phyloP scores from a whole-genome alignment of 1,284 basidiomycete species.

The Psilocybe mexicana region DNA sequence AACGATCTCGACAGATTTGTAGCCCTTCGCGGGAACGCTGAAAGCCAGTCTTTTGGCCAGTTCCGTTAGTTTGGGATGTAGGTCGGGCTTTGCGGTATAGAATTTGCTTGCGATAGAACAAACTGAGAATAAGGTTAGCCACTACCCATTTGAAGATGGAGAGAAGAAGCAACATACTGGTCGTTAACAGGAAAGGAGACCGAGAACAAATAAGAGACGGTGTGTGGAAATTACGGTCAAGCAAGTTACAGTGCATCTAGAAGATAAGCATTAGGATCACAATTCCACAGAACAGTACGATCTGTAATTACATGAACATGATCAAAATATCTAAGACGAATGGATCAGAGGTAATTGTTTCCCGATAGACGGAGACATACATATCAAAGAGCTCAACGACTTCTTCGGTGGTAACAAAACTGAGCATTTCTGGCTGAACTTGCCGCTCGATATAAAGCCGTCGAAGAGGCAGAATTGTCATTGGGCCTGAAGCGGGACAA shows the following conservation, averaged over 20 bases:
- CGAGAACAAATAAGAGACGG: conserved; percentile 90
- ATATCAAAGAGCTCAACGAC: conserved; percentile 91
- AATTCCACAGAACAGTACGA: background rate
- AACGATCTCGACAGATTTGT: conserved; percentile 95
- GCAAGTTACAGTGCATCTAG: conserved; percentile 71
- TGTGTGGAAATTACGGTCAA: conserved; percentile 88
- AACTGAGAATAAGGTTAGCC: conserved; percentile 48
- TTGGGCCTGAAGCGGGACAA: conserved; percentile 58
- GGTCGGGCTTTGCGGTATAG: conserved; percentile 81
- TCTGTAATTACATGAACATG: conserved; percentile 61
- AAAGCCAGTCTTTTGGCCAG: conserved; percentile 93
- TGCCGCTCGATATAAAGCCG: conserved; percentile 89
- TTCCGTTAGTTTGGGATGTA: conserved; percentile 80
- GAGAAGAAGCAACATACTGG: conserved; percentile 58
- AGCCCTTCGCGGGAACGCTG: conserved; percentile 79
- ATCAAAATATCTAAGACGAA: conserved; percentile 65
- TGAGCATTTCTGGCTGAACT: conserved; percentile 88
- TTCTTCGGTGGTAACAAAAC: conserved; percentile 80
- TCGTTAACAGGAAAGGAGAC: conserved; percentile 90
- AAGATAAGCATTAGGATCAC: background rate
- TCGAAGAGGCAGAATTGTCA: conserved; percentile 84
- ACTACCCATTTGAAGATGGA: background rate
- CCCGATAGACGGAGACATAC: conserved; percentile 46
- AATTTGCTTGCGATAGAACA: conserved; percentile 94
- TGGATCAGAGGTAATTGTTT: conserved; percentile 12